These are phyloP conservation scores for Geotrichum siamense DNA, from an alignment of 1,139 yeast genomes.

Conservation along the genomic window DNA sequence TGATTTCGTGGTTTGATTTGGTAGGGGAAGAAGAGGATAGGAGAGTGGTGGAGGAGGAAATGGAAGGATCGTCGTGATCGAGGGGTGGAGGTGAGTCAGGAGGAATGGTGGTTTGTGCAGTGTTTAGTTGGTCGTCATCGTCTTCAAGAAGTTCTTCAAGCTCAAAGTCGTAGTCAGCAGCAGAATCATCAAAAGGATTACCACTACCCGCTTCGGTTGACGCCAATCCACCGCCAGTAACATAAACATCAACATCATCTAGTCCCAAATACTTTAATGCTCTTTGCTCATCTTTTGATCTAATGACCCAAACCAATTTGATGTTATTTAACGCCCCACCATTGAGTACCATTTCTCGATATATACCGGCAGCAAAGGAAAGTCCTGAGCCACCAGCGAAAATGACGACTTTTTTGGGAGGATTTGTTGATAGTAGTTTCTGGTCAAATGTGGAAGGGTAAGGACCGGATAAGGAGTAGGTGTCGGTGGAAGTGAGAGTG, in stretches of 20 bases:
- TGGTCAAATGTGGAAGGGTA: conserved; percentile 25
- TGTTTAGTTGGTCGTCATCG: conserved; percentile 6
- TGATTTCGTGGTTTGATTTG: background rate
- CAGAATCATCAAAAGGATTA: background rate
- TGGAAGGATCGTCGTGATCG: background rate
- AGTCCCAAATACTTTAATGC: conserved; percentile 36
- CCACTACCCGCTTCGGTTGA: conserved; percentile 12
- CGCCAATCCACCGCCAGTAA: conserved; percentile 28
- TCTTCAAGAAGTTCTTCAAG: conserved; percentile 25
- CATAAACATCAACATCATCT: conserved; percentile 31
- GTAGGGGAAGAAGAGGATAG: background rate
- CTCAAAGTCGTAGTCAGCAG: conserved; percentile 25
- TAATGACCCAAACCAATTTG: conserved; percentile 48
- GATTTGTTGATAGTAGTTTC: conserved; percentile 36
- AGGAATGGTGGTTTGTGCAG: background rate
- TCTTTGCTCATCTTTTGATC: conserved; percentile 40
- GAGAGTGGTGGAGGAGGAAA: background rate
- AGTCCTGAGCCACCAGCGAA: conserved; percentile 87
- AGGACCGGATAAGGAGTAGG: conserved; percentile 31
- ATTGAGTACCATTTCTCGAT: conserved; percentile 21
- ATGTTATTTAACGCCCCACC: conserved; percentile 20
- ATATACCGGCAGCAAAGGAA: conserved; percentile 59
- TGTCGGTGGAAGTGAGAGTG: conserved; percentile 24
- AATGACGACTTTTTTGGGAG: conserved; percentile 50
- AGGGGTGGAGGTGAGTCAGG: background rate